Evolutionary conservation across 2,329 filamentous ascomycete species (phyloP), one percentile per base, ranked within the genome.

Genomic region (Kalmusia sp.): DNA sequence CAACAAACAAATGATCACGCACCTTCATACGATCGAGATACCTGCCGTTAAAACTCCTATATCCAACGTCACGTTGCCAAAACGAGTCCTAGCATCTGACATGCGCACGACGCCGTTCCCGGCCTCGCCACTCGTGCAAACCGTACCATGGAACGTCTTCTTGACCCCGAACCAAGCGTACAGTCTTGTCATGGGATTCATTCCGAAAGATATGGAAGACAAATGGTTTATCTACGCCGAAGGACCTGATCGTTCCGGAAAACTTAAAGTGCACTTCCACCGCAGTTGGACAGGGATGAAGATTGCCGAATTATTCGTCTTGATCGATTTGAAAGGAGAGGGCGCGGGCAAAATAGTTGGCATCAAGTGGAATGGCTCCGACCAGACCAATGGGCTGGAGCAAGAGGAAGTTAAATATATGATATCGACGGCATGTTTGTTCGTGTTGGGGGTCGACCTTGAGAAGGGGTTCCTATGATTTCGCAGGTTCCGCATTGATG

Each of bases 401-500:
- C 64, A 64, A 9, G 64, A 64, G 5, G 66, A 69, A 49, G 70
- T 63, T 1, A 72, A 69, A 57, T 62, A 65, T 30, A 64, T 64
- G 53, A 56, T 73, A 2, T 50, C 61, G 17, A 64, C 57, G 34
- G 55, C 52, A 6, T 71, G 67, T 40, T 44, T 46, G n/a, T 63
- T 58, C 52, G 62, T 61, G 24, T 47, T 73, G 47, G 63, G 58
- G 4, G 59, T 72, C 3, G 44, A 63, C 9, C 49, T 73, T 11
- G 59, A 89, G 71, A 68, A 87, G 2, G 49, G 49, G 6, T 40
- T 34, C 11, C 17, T 37, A 38, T 49, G 22, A 55, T 43, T 17
- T 25, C n/a, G 33, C 15, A n/a, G 4, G 9, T 27, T 2, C 12
- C 12, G 27, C 14, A 25, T 9, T 28, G 25, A 49, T 35, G 31